These are phyloP conservation scores for Peronosclerospora sorghi DNA, from an alignment of 352 stramenopile genomes.

Conservation along the genomic window DNA sequence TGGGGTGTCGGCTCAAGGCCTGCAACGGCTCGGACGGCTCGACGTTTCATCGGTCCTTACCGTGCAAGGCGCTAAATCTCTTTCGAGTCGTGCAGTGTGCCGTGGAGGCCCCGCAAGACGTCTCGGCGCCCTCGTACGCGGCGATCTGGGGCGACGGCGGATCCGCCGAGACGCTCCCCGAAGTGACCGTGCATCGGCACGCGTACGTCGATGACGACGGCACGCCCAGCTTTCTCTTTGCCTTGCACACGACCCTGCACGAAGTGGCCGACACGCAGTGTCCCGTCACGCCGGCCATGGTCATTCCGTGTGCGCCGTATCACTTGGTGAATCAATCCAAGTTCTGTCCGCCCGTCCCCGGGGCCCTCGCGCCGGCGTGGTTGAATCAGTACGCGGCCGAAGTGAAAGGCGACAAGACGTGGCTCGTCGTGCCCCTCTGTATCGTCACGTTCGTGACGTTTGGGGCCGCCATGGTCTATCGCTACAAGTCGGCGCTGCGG, in stretches of 20 bases:
- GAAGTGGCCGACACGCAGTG: conserved; percentile 44
- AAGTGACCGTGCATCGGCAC: conserved; percentile 44
- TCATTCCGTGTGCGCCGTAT: conserved; percentile 52
- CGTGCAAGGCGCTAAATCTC: conserved; percentile 36
- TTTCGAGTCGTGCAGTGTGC: conserved; percentile 39
- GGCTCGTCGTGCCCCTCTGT: conserved; percentile 46
- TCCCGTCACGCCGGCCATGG: conserved; percentile 30
- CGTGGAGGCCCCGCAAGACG: conserved; percentile 25
- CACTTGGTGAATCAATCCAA: conserved; percentile 21
- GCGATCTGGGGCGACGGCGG: conserved; percentile 52
- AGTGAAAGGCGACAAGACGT: conserved; percentile 38
- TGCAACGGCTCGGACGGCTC: conserved; percentile 14
- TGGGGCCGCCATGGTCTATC: conserved; percentile 33
- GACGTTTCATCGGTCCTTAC: conserved; percentile 27
- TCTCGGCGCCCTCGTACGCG: conserved; percentile 24
- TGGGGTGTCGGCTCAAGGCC: conserved; percentile 25
- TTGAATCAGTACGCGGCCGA: conserved; percentile 41
- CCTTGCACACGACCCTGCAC: conserved; percentile 31
- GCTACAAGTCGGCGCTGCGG: conserved; percentile 36
- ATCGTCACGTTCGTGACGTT: conserved; percentile 41
- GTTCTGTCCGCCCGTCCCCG: conserved; percentile 29
- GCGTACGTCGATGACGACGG: conserved; percentile 21
- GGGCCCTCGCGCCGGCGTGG: conserved; percentile 33
- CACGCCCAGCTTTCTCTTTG: conserved; percentile 38
- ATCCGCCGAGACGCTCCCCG: conserved; percentile 32